A percentile compares a stretch with the other conserved stretches of the same genome.
Conservation (phyloP, 257 asterid genomes). For the Craterostigma plantagineum region DNA sequence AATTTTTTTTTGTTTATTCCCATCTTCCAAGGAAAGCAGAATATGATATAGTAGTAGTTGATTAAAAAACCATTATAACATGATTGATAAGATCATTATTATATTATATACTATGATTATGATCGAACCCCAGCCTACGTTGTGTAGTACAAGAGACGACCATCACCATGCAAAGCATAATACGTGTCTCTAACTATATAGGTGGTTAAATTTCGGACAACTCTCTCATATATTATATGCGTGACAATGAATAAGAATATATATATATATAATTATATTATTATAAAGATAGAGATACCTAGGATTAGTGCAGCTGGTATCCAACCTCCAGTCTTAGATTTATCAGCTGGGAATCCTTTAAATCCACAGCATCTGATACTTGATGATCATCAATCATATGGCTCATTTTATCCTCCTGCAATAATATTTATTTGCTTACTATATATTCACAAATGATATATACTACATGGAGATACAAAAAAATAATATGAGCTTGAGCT, state of each 20-base stretch:
- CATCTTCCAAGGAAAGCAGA: too few species aligned
- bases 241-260: background rate
- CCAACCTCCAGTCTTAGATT: slow-evolving; percentile 84
- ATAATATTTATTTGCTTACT: background rate
- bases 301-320: slow-evolving; percentile 76
- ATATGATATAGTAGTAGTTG: too few species aligned
- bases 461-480: too few species aligned
- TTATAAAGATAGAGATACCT: slow-evolving; percentile 23
- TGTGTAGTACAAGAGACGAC: too few species aligned
- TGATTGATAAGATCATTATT: too few species aligned
- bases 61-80: too few species aligned
- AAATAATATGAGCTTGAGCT: too few species aligned
- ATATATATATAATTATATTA: background rate
- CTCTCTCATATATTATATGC: background rate
- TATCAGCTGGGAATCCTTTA: slow-evolving; percentile 67
- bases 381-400: slow-evolving; percentile 10
- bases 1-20: background rate
- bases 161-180: too few species aligned
- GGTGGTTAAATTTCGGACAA: background rate
- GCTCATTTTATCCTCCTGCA: slow-evolving; percentile 28
- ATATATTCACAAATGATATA: too few species aligned
- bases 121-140: too few species aligned
- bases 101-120: too few species aligned
- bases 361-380: slow-evolving; percentile 64
- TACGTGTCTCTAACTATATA: too few species aligned